These are phyloP conservation scores for Tuber aestivum DNA, from an alignment of 495 filamentous ascomycete species.

Conservation along the genomic window DNA sequence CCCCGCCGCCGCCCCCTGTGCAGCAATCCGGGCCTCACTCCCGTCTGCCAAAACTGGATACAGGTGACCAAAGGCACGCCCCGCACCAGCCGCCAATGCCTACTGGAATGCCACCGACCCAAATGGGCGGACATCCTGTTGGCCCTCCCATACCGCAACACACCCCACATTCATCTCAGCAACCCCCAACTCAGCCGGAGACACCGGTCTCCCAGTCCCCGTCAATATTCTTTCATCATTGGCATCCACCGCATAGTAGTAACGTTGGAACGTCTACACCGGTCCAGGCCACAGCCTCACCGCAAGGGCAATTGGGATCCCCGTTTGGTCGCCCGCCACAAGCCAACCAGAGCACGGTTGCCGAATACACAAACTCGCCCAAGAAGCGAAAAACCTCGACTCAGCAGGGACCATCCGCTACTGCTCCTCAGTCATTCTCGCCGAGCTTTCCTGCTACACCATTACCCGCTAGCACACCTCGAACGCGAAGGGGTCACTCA, in stretches of 20 bases:
- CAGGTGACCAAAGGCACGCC: conserved; percentile 51
- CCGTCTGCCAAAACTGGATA: conserved; percentile 45
- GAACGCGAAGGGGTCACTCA: conserved; percentile 59
- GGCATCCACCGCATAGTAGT: conserved; percentile 70
- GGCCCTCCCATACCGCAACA: conserved; percentile 48
- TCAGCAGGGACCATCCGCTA: conserved; percentile 48
- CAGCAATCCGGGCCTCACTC: conserved; percentile 47
- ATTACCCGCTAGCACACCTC: conserved; percentile 52
- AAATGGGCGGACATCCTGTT: conserved; percentile 19
- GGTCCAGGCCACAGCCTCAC: conserved; percentile 59
- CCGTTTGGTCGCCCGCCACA: conserved; percentile 51
- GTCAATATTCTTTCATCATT: conserved; percentile 85
- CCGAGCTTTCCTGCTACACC: conserved; percentile 55
- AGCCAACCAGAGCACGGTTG: conserved; percentile 46
- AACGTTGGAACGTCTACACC: conserved; percentile 46
- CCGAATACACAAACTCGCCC: conserved; percentile 57
- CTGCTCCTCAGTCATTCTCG: conserved; percentile 38
- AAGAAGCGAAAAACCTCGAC: conserved; percentile 67
- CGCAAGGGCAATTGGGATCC: conserved; percentile 51
- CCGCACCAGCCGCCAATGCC: conserved; percentile 50
- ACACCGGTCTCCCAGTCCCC: conserved; percentile 47
- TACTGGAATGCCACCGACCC: conserved; percentile 44
- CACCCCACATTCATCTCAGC: conserved; percentile 51
- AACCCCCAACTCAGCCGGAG: conserved; percentile 49
- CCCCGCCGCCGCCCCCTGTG: conserved; percentile 38